A percentile compares a stretch with the other conserved stretches of the same genome.
These are phyloP conservation scores for Cladorrhinum samala DNA, from an alignment of 495 filamentous ascomycete genomes.

Conservation along the genomic window DNA sequence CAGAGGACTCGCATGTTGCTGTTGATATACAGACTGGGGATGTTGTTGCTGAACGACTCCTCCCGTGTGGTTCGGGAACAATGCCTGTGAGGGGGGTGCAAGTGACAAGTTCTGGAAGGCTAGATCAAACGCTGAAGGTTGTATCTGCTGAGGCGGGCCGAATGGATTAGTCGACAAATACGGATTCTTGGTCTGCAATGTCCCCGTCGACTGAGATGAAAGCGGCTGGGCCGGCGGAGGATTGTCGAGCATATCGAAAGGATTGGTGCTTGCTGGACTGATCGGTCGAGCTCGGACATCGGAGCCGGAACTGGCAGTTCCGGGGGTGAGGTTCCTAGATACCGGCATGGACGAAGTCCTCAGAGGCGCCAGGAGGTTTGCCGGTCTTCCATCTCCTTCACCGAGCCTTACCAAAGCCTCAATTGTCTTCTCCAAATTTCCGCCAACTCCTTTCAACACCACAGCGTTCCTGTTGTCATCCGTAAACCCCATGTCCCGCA, in stretches of 20 bases:
- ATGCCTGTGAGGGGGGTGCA: slow-evolving; percentile 50
- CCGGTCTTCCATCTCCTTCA: slow-evolving; percentile 49
- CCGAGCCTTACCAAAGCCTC: slow-evolving; percentile 78
- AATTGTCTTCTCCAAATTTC: slow-evolving; percentile 76
- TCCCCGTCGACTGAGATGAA: slow-evolving; percentile 54
- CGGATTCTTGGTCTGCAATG: slow-evolving; percentile 48
- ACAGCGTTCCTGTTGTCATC: slow-evolving; percentile 76
- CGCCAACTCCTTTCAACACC: slow-evolving; percentile 70
- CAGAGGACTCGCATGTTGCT: slow-evolving; percentile 36
- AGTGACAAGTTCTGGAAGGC: slow-evolving; percentile 71
- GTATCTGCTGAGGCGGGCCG: slow-evolving; percentile 37
- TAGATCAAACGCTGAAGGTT: slow-evolving; percentile 46
- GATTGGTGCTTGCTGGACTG: slow-evolving; percentile 53
- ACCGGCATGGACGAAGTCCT: slow-evolving; percentile 27
- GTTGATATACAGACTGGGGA: slow-evolving; percentile 39
- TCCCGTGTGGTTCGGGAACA: slow-evolving; percentile 82
- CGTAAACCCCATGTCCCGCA: slow-evolving; percentile 88
- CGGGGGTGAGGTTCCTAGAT: slow-evolving; percentile 41
- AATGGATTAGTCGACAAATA: slow-evolving; percentile 48
- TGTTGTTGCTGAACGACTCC: slow-evolving; percentile 55
- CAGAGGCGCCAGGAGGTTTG: slow-evolving; percentile 32
- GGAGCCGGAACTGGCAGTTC: slow-evolving; percentile 22
- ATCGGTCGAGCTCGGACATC: slow-evolving; percentile 28
- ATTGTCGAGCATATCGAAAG: slow-evolving; percentile 55
- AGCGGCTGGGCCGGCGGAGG: slow-evolving; percentile 41